These are phyloP conservation scores for Metarhizium humberi DNA, from an alignment of 2,329 filamentous ascomycete genomes.

Conservation along the genomic window DNA sequence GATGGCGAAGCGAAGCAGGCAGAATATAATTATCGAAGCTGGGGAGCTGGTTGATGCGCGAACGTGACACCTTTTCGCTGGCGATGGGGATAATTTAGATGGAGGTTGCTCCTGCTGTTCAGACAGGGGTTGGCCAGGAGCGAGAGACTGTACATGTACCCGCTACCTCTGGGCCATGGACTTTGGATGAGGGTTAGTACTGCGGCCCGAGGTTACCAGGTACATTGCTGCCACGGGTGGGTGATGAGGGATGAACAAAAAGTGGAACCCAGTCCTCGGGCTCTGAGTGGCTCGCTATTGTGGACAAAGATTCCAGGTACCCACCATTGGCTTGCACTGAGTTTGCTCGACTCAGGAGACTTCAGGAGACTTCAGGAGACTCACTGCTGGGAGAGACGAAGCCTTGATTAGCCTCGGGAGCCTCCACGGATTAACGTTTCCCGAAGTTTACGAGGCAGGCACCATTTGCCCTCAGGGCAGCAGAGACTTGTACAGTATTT, in stretches of 20 bases:
- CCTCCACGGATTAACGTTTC: neutral
- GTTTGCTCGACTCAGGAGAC: neutral
- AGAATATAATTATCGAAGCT: neutral
- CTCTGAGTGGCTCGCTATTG: neutral
- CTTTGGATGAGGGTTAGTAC: too few species aligned
- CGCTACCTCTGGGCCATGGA: too few species aligned
- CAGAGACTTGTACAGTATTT: neutral
- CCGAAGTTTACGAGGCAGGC: too few species aligned
- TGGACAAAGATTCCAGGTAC: neutral
- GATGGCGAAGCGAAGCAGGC: neutral
- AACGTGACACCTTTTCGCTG: slow-evolving; percentile 6
- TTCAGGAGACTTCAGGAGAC: neutral
- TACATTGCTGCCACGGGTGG: neutral
- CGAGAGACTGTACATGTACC: too few species aligned
- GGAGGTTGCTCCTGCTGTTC: neutral
- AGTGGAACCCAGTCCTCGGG: neutral
- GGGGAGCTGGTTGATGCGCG: neutral
- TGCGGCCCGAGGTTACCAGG: neutral
- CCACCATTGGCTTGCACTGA: slow-evolving; percentile 1
- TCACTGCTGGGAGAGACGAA: too few species aligned
- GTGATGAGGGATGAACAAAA: neutral
- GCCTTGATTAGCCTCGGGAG: neutral
- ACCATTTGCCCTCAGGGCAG: too few species aligned
- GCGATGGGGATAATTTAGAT: neutral
- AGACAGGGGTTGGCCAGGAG: too few species aligned